A percentile compares a stretch with the other conserved stretches of the same genome.
Conservation (phyloP, 2,329 filamentous ascomycete species). For the Chaetomium sp. region DNA sequence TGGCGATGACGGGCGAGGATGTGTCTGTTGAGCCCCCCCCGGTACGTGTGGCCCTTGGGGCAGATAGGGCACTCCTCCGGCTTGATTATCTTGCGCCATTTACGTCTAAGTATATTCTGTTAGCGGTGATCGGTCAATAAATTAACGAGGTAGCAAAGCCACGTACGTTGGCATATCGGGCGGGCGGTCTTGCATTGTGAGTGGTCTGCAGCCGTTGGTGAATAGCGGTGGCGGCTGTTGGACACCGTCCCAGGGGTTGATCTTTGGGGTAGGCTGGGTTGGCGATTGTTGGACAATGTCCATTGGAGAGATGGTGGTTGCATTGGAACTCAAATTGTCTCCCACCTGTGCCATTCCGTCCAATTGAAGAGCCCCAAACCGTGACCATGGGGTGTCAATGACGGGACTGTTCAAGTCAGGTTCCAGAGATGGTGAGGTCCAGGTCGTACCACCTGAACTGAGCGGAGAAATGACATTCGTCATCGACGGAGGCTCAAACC, state of each 20-base stretch:
- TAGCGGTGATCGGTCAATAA: neutral
- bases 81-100: neutral
- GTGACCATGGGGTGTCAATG: neutral
- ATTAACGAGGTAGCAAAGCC: neutral
- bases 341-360: neutral
- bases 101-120: constrained; percentile 5
- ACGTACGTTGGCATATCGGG: neutral
- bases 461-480: neutral
- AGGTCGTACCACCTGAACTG: neutral
- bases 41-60: neutral
- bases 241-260: neutral
- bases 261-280: neutral
- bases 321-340: neutral
- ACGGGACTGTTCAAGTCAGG: neutral
- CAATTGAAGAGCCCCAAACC: neutral
- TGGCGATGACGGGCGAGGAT: constrained; percentile 13
- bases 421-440: neutral
- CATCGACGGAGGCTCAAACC: neutral
- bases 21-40: constrained; percentile 8
- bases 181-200: neutral
- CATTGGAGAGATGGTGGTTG: neutral
- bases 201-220: neutral
- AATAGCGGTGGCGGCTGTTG: neutral
- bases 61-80: constrained; percentile 18
- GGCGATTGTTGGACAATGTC: neutral